phyloP scores from a whole-genome alignment of 2,329 filamentous ascomycete species.

The Pyrenochaeta sp. region DNA sequence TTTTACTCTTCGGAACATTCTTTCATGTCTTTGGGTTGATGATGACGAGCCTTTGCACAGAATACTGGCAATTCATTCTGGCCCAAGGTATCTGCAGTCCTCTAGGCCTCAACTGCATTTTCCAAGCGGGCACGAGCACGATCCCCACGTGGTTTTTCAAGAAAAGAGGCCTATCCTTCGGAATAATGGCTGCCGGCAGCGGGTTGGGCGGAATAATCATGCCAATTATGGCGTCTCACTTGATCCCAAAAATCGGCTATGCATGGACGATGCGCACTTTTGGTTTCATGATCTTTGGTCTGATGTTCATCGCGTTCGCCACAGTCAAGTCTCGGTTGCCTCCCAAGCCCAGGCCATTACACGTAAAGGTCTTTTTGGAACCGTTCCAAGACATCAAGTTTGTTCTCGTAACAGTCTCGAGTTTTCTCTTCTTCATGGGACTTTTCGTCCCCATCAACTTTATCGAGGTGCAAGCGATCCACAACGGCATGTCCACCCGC shows the following conservation, averaged over 20 bases:
- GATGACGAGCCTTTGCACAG: slow-evolving; percentile 65
- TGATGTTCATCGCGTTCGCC: slow-evolving; percentile 61
- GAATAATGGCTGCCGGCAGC: slow-evolving; percentile 58
- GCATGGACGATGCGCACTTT: slow-evolving; percentile 65
- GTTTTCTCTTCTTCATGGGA: slow-evolving; percentile 66
- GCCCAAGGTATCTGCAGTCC: slow-evolving; percentile 62
- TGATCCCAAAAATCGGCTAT: slow-evolving; percentile 64
- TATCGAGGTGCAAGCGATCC: slow-evolving; percentile 55
- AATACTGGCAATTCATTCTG: slow-evolving; percentile 64
- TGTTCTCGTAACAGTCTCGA: slow-evolving; percentile 54
- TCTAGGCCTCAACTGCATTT: slow-evolving; percentile 60
- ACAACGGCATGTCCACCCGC: slow-evolving; percentile 55
- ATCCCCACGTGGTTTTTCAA: slow-evolving; percentile 59
- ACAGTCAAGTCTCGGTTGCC: slow-evolving; percentile 61
- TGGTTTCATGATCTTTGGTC: slow-evolving; percentile 67
- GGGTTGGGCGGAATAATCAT: slow-evolving; percentile 65
- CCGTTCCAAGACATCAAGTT: slow-evolving; percentile 54
- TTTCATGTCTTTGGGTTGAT: slow-evolving; percentile 68
- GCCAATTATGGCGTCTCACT: slow-evolving; percentile 66
- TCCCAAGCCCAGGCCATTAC: slow-evolving; percentile 46
- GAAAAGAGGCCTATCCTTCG: slow-evolving; percentile 57
- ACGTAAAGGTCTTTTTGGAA: slow-evolving; percentile 34
- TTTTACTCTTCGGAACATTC: slow-evolving; percentile 62
- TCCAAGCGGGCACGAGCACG: slow-evolving; percentile 58
- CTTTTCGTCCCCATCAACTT: slow-evolving; percentile 65